Base-by-base conservation (phyloP, 2,329 filamentous ascomycete species). In the Aciculosporium take region DNA sequence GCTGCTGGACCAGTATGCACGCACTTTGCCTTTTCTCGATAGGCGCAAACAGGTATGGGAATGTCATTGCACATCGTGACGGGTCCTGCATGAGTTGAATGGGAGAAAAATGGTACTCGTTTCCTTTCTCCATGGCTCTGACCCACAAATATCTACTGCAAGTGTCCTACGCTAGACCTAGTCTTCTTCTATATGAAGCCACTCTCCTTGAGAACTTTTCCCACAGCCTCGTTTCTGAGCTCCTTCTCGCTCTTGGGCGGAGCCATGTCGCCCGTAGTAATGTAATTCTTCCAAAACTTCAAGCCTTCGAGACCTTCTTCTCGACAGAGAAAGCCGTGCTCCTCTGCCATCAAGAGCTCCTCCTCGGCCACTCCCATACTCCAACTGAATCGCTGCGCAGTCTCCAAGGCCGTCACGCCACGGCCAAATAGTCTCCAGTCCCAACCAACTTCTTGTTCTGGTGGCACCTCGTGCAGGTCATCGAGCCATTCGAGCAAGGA, bases 261-360 rank as follows among this genome's bases (percentile, higher is more conserved):
- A 47, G 55, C 53, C 41, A 48, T 52, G 20, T 58, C 66, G 0
- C 65, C 68, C 0, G 61, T 67, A 40, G 69, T 65, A 42, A 77
- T 74, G 44, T 68, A 73, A 54, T 98, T 98, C 61, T 84, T 79
- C 91, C 91, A 98, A 60, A 94, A 98, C 53, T 81, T 81, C 36
- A 94, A 67, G 0, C 91, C 91, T 58, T 95, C 88, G 12, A 96
- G 76, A 4, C 86, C 81, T 53, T 94, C 88, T 58, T 98, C 91
- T 37, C 91, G 79, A 58, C 89, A 96, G 17, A 98, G 59, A 3
- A 79, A 76, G 0, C 91, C 91, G 42, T 74, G 77, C 58, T 96
- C 89, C 60, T 98, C 91, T 0, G 88, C 88, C 89, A 98, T 95
- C 57, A 95, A 84, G 10, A 98, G 69, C 63, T 98, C 91, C 58